Evolutionary conservation across 2,329 filamentous ascomycete genomes (phyloP), one percentile per base, ranked within the genome.

Genomic region (Keithomyces neogunnii): DNA sequence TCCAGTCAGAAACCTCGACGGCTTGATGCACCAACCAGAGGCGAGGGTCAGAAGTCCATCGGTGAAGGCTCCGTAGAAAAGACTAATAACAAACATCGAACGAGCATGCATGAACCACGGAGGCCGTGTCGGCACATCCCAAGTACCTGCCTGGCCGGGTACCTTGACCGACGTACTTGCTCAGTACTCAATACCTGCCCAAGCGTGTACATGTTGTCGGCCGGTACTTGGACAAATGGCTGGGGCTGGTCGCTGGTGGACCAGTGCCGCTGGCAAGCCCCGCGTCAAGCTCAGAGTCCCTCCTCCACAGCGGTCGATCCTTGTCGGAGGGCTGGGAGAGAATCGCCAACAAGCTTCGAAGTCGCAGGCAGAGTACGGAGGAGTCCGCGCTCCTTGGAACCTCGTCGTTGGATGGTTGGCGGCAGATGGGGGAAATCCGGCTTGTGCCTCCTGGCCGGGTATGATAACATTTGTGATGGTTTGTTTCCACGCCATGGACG

Each of bases 341-440:
- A 46, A 33, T 50, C 47, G 35, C 50, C 50, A 45, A 48, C 47
- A 52, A 38, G 56, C 53, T 19, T 19, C 19, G 19, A 19, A 19
- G 19, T 19, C 19, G 19, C 19, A 19, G 19, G 19, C 19, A 19
- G 19, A 19, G 19, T 19, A 19, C 19, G 19, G 19, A 19, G 19
- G 19, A 19, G 19, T 19, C 19, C 19, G 19, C 19, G 19, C 19
- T 19, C 19, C 19, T 19, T 19, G 19, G 19, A 48, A 52, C 35
- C 29, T 57, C 26, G 40, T 52, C 44, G 48, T 54, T 32, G 51
- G 55, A 52, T 56, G 50, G 50, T 52, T 51, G 5, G 40, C 50
- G 9, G 33, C 43, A 19, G 48, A 53, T 47, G 51, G 19, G 48
- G 33, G 19, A 19, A 19, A 44, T 50, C 48, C 48, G 51, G 30